Evolutionary conservation across 305 asterid species (phyloP), one percentile per base, ranked within the genome.

Genomic region (Euphrasia arctica): DNA sequence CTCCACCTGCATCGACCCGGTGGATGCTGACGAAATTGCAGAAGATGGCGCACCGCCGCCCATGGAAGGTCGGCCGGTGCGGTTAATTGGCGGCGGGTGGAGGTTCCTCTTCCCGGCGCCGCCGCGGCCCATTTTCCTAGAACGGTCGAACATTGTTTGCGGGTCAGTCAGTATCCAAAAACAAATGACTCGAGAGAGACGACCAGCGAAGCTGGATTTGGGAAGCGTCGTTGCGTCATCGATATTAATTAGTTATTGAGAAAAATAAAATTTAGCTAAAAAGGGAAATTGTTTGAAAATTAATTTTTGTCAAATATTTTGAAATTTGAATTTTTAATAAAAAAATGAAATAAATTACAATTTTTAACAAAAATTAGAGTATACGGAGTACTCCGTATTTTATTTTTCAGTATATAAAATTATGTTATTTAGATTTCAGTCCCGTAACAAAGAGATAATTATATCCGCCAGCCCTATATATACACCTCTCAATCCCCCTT

Each of bases 41-140:
- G 79, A 68, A 49, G 81, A 71, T 49, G 82, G 54, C 28, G 68
- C 70, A 63, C 75, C 60, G 22, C 80, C 86, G 66, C 86, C 85
- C 78, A 77, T 48, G 63, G 91, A 83, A 25, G 78, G 73, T 47
- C 91, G 87, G 3, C 85, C 78, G 39, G 83, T 47, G 58, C 88
- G 83, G 71, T 69, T 70, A 49, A 79, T 77, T 45, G 89, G 80
- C 67, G 96, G 83, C 60, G 89, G 66, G 63, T 74, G 84, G 64
- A 83, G 79, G 72, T 60, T 83, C 71, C 96, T 82, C 70, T 85
- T 90, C 13, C 82, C 85, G 64, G 72, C 86, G 73, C 86, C 84
- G 74, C 88, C 87, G 78, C 95, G 86, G 69, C 95, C 94, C 59
- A 80, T 77, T 81, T 90, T 93, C 2, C 92, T 86, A 79, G 96